phyloP scores from a whole-genome alignment of 768 basidiomycete species.

The Mycena alexandri region DNA sequence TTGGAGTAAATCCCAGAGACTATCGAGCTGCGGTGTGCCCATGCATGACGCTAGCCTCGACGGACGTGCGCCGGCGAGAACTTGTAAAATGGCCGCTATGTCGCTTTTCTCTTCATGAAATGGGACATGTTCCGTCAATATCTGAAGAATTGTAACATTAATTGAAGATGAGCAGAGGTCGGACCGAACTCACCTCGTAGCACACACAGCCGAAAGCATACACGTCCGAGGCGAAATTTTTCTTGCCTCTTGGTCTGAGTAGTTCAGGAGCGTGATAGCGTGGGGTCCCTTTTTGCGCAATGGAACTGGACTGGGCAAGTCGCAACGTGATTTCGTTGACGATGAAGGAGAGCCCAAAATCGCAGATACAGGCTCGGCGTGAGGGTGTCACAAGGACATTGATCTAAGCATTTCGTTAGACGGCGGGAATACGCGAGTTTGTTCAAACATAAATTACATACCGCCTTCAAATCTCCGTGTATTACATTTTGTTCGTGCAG shows the following conservation, averaged over 20 bases:
- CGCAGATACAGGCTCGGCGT: constrained; percentile 60
- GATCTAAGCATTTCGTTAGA: constrained; percentile 42
- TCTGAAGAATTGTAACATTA: constrained; percentile 14
- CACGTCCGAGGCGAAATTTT: constrained; percentile 48
- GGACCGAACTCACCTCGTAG: constrained; percentile 46
- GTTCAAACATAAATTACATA: neutral
- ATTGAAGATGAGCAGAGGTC: neutral
- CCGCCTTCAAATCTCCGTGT: constrained; percentile 42
- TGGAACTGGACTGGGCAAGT: constrained; percentile 37
- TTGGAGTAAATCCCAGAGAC: constrained; percentile 22
- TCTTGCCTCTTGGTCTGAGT: constrained; percentile 38
- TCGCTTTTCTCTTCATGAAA: constrained; percentile 25
- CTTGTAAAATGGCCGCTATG: constrained; percentile 17
- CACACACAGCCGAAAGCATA: constrained; percentile 58
- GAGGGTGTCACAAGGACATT: constrained; percentile 61
- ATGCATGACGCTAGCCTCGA: constrained; percentile 1
- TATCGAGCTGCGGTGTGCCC: neutral
- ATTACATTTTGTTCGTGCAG: constrained; percentile 36
- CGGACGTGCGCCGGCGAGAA: constrained; percentile 11
- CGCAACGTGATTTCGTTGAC: constrained; percentile 37
- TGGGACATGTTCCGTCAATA: constrained; percentile 21
- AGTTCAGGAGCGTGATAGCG: constrained; percentile 55
- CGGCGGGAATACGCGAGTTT: neutral
- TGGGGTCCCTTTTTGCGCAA: constrained; percentile 44
- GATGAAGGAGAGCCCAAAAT: constrained; percentile 60